These are phyloP conservation scores for Neurospora sp. DNA, from an alignment of 495 filamentous ascomycete genomes.

Conservation along the genomic window DNA sequence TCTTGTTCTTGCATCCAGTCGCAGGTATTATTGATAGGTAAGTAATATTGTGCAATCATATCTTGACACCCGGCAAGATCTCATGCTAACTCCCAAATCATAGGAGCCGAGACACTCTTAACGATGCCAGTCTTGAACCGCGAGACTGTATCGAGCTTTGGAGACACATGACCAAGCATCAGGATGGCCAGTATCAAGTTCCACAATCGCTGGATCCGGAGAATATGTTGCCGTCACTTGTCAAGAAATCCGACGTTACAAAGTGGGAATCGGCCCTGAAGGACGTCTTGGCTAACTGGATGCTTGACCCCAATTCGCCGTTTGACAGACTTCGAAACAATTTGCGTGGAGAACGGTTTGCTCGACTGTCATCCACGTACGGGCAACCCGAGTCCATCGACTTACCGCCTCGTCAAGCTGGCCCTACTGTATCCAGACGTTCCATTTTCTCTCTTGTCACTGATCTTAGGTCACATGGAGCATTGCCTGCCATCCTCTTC, in stretches of 20 bases:
- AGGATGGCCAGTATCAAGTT: slow-evolving; percentile 38
- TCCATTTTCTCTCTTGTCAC: slow-evolving; percentile 47
- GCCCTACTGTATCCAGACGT: slow-evolving; percentile 17
- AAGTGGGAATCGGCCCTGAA: slow-evolving; percentile 58
- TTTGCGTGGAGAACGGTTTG: slow-evolving; percentile 16
- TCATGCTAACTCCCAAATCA: neutral
- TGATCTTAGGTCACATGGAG: slow-evolving; percentile 50
- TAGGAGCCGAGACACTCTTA: slow-evolving; percentile 41
- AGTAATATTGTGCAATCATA: neutral
- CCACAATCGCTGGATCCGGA: slow-evolving; percentile 37
- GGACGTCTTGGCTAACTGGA: slow-evolving; percentile 46
- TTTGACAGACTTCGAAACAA: slow-evolving; percentile 45
- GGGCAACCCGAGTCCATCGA: neutral
- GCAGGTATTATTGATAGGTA: slow-evolving; percentile 44
- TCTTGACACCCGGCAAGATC: neutral
- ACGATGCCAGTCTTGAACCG: slow-evolving; percentile 57
- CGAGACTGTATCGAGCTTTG: slow-evolving; percentile 60
- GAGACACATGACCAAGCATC: slow-evolving; percentile 44
- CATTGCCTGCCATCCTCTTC: slow-evolving; percentile 66
- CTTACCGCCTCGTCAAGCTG: neutral
- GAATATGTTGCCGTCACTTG: slow-evolving; percentile 26
- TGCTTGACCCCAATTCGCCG: slow-evolving; percentile 47
- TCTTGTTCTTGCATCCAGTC: slow-evolving; percentile 61
- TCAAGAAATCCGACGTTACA: slow-evolving; percentile 53
- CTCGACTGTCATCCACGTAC: neutral